Percentiles rank a stretch among this genome's conserved stretches.
These are phyloP conservation scores for Rhizopus microsporus DNA, from an alignment of 371 early-diverging fungal species.

Conservation along the genomic window DNA sequence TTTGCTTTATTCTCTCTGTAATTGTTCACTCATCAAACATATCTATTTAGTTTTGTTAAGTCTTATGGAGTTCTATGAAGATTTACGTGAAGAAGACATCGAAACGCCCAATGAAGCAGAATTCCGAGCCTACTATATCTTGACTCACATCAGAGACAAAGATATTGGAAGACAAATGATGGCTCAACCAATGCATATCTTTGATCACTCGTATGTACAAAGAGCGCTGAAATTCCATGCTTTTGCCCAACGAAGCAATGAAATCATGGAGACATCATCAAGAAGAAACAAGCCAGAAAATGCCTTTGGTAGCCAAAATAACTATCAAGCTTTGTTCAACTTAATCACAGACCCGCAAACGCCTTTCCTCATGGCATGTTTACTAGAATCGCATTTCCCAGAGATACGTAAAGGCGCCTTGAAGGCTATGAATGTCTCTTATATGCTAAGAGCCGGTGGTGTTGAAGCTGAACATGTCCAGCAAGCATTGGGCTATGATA, in stretches of 20 bases:
- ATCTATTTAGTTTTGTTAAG: constrained; percentile 63
- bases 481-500: constrained; percentile 37
- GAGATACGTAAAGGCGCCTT: constrained; percentile 75
- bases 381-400: constrained; percentile 73
- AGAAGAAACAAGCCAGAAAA: constrained; percentile 50
- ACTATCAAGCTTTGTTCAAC: constrained; percentile 69
- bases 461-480: constrained; percentile 31
- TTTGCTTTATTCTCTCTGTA: not conserved
- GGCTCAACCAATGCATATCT: constrained; percentile 54
- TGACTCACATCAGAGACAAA: constrained; percentile 70
- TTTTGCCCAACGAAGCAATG: constrained; percentile 60
- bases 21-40: not conserved
- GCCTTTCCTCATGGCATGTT: constrained; percentile 75
- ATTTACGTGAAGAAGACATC: constrained; percentile 58
- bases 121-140: constrained; percentile 84
- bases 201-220: constrained; percentile 61
- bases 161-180: constrained; percentile 68
- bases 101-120: constrained; percentile 81
- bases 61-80: constrained; percentile 85
- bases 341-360: constrained; percentile 55
- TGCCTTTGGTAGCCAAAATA: constrained; percentile 63
- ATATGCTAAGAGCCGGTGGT: constrained; percentile 53
- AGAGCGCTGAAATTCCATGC: constrained; percentile 70
- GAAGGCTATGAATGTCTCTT: constrained; percentile 70
- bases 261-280: constrained; percentile 44